Conservation (phyloP, 768 basidiomycete species). For the Nidularia pulvinata region DNA sequence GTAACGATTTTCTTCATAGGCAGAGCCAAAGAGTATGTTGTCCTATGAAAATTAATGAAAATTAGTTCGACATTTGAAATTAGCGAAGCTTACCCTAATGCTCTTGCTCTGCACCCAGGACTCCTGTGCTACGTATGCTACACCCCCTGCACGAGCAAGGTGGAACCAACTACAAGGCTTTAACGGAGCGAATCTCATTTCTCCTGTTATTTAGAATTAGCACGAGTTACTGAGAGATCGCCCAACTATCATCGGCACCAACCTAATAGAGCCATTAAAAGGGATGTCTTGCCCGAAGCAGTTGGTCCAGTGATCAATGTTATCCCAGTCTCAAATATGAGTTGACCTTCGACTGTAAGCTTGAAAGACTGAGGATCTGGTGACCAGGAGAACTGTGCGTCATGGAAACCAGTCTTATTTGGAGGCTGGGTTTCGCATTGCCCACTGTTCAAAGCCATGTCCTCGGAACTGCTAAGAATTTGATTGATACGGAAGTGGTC, state of each 20-base stretch:
- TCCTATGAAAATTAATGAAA: conserved; percentile 11
- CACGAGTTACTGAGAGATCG: background rate
- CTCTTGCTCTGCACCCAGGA: conserved; percentile 66
- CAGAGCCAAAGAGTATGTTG: conserved; percentile 46
- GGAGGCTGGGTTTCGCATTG: background rate
- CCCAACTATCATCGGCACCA: conserved; percentile 1
- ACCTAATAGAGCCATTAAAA: conserved; percentile 49
- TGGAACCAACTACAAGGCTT: conserved; percentile 40
- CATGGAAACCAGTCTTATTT: background rate
- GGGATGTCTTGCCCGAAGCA: conserved; percentile 39
- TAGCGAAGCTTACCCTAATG: conserved; percentile 28
- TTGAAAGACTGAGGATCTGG: conserved; percentile 9
- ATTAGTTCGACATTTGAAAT: no score
- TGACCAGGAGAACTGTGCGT: background rate
- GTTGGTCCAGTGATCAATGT: conserved; percentile 46
- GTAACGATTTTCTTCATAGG: conserved; percentile 40
- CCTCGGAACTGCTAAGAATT: no score
- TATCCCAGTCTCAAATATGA: conserved; percentile 37
- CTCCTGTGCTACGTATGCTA: conserved; percentile 65
- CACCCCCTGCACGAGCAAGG: conserved; percentile 52
- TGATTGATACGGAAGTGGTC: no score
- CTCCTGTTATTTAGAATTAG: background rate
- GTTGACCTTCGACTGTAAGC: conserved; percentile 34
- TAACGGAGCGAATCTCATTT: background rate
- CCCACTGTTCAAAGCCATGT: background rate